Conservation (phyloP, 2,329 filamentous ascomycete genomes). For the Colletotrichum sp. region DNA sequence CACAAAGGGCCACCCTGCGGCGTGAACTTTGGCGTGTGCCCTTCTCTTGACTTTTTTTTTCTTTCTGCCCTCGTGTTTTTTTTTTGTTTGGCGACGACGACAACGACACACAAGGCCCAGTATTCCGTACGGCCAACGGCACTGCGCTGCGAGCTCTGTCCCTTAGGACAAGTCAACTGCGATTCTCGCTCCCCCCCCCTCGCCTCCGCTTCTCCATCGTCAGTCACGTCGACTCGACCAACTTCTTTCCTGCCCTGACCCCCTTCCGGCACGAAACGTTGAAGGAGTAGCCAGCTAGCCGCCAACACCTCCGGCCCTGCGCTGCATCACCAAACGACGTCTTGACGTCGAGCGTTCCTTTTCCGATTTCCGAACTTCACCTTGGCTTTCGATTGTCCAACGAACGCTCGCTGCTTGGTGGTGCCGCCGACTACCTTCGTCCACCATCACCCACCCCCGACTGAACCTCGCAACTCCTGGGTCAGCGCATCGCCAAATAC, state of each 20-base stretch:
- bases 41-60: neutral
- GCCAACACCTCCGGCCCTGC: neutral
- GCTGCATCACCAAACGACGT: neutral
- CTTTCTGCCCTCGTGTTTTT: neutral
- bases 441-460: neutral
- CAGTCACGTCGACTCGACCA: neutral
- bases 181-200: neutral
- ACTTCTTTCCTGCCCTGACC: neutral
- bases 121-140: neutral
- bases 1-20: slow-evolving; percentile 20
- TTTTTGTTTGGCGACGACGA: slow-evolving; percentile 3
- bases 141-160: slow-evolving; percentile 9
- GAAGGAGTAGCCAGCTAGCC: neutral
- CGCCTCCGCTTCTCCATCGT: neutral
- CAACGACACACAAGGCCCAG: neutral
- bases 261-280: neutral
- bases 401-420: neutral
- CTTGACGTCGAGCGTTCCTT: neutral
- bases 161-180: neutral
- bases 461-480: neutral
- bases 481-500: neutral
- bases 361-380: neutral
- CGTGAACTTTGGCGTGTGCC: slow-evolving; percentile 13
- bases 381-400: neutral
- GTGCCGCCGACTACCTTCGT: neutral